Evolutionary conservation across 176 grass and related monocot species (phyloP).

Genomic region (Eremochloa ophiuroides): DNA sequence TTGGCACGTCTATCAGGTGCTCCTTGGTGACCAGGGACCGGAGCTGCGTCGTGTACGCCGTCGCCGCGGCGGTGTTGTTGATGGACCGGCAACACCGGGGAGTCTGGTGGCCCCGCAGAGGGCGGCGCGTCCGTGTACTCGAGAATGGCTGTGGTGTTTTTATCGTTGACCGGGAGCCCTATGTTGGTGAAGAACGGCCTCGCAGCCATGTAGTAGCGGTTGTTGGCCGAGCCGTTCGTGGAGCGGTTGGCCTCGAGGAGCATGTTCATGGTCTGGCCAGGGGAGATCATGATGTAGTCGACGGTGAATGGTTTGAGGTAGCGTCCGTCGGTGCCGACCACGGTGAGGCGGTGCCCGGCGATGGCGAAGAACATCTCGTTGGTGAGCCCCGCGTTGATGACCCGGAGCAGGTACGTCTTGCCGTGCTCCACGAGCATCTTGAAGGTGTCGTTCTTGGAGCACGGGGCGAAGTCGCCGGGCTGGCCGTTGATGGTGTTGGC

Average conservation of each 20-base stretch:
- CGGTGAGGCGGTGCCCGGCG: constrained; percentile 48
- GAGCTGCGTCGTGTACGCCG: not conserved
- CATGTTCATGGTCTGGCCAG: constrained; percentile 43
- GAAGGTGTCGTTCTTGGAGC: constrained; percentile 13
- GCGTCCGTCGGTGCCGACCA: constrained; percentile 42
- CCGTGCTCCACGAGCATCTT: constrained; percentile 32
- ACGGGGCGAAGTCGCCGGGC: constrained; percentile 16
- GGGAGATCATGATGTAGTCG: constrained; percentile 23
- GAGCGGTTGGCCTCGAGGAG: constrained; percentile 20
- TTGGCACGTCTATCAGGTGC: not conserved
- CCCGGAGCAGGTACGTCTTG: constrained; percentile 48
- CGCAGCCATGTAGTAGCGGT: constrained; percentile 43
- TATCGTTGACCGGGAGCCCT: not conserved
- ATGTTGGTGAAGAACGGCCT: not conserved
- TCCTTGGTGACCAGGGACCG: not conserved
- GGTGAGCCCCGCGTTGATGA: constrained; percentile 57
- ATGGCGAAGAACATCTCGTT: constrained; percentile 54
- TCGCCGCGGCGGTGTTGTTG: not conserved
- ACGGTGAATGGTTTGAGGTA: constrained; percentile 48
- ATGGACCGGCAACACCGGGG: constrained; percentile 1
- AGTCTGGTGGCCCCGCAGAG: not conserved
- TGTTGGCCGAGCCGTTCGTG: not conserved
- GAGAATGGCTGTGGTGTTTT: constrained; percentile 27
- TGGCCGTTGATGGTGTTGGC: constrained; percentile 59
- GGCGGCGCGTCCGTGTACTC: constrained; percentile 15